These are phyloP conservation scores for Exsudoporus frostii DNA, from an alignment of 768 basidiomycete species.

Conservation along the genomic window DNA sequence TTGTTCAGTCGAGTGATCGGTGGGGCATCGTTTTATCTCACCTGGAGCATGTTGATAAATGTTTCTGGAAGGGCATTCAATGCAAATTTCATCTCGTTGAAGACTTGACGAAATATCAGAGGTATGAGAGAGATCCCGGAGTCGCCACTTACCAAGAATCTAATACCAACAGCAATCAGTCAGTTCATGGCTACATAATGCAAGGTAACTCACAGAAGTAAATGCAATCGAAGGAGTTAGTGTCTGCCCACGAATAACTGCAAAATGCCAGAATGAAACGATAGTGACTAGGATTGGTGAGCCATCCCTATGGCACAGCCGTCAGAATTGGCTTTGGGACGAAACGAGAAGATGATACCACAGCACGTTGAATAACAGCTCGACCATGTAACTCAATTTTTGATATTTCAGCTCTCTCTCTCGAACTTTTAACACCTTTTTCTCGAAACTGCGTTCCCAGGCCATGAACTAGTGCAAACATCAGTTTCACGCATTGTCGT, in stretches of 20 bases:
- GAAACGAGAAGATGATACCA: conserved; percentile 37
- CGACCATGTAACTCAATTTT: conserved; percentile 82
- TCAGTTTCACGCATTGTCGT: not conserved
- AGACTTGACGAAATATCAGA: conserved; percentile 46
- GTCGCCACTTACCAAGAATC: conserved; percentile 39
- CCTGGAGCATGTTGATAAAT: conserved; percentile 86
- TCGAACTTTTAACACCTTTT: conserved; percentile 65
- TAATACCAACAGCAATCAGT: conserved; percentile 12
- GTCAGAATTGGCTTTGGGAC: not conserved
- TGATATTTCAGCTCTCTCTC: conserved; percentile 83
- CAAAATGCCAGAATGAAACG: conserved; percentile 66
- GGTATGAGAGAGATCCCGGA: not conserved
- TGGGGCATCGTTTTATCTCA: conserved; percentile 16
- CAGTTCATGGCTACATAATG: not conserved
- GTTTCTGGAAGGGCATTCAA: conserved; percentile 88
- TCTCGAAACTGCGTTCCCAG: conserved; percentile 89
- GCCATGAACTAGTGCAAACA: conserved; percentile 73
- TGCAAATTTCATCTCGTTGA: conserved; percentile 84
- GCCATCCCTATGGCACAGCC: conserved; percentile 31
- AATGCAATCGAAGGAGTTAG: conserved; percentile 87
- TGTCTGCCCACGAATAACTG: conserved; percentile 63
- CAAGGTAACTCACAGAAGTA: conserved; percentile 48
- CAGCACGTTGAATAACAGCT: conserved; percentile 58
- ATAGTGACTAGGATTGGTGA: conserved; percentile 59
- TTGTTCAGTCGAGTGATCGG: not conserved